Evolutionary conservation across 192 early-diverging fungal genomes (phyloP).

Genomic region (Diversispora epigaea): DNA sequence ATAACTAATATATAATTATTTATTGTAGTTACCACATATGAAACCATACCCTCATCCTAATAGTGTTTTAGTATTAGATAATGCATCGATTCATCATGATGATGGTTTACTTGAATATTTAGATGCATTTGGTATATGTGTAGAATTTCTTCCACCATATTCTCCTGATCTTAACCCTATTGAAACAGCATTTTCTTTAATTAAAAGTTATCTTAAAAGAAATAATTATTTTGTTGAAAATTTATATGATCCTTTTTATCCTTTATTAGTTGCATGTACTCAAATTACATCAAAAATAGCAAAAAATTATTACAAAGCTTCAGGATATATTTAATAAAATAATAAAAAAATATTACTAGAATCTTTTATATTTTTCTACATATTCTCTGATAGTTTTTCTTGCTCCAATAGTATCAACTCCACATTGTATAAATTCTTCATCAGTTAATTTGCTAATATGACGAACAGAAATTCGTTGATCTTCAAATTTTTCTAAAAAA

Average conservation of each 20-base stretch:
- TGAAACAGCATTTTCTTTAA: conserved; percentile 1
- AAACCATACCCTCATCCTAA: background rate
- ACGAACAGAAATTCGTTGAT: background rate
- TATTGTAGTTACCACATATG: background rate
- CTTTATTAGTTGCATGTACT: background rate
- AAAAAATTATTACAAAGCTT: conserved; percentile 1
- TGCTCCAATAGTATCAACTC: background rate
- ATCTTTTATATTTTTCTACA: background rate
- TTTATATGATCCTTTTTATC: background rate
- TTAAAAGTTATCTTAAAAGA: background rate
- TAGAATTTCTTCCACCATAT: conserved; percentile 10
- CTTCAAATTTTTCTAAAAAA: background rate
- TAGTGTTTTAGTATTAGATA: background rate
- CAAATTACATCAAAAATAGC: background rate
- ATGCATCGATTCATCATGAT: conserved; percentile 3
- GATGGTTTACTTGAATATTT: background rate
- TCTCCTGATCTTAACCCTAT: conserved; percentile 12
- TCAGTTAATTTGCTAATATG: background rate
- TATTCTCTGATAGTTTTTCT: background rate
- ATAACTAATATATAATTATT: no score
- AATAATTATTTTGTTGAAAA: background rate
- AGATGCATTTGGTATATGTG: background rate
- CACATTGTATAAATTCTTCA: background rate
- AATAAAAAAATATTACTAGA: background rate
- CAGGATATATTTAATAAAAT: background rate